Evolutionary conservation across 805 yeast genomes (phyloP).

Genomic region (Saccharomyces cerevisiae): DNA sequence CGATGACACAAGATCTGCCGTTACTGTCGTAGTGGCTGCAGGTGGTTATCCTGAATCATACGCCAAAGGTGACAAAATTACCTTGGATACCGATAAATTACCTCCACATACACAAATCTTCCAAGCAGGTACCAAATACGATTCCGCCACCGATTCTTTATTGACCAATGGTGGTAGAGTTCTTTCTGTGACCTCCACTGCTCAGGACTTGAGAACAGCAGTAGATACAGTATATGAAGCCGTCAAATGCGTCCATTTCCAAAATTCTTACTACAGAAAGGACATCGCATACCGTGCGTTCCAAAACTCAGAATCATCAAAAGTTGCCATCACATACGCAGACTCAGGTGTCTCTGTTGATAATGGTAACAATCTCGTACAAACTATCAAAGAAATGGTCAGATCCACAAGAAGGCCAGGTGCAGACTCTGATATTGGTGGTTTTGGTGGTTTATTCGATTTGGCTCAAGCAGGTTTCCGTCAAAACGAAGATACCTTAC

Average conservation of each 20-base stretch:
- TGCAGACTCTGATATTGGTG: constrained; percentile 96
- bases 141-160: constrained; percentile 42
- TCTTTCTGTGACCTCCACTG: constrained; percentile 86
- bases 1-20: constrained; percentile 52
- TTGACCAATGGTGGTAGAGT: constrained; percentile 95
- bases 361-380: constrained; percentile 84
- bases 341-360: constrained; percentile 97
- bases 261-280: constrained; percentile 71
- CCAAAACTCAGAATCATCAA: constrained; percentile 37
- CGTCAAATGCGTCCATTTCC: constrained; percentile 64
- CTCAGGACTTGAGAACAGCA: constrained; percentile 64
- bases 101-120: constrained; percentile 55
- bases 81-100: constrained; percentile 31
- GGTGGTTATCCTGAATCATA: constrained; percentile 93
- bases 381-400: constrained; percentile 81
- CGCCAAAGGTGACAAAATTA: constrained; percentile 77
- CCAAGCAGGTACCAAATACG: constrained; percentile 87
- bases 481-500: constrained; percentile 57
- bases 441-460: constrained; percentile 96
- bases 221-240: constrained; percentile 83
- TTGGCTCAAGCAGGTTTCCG: constrained; percentile 75
- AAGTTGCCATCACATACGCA: constrained; percentile 64
- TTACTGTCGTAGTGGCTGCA: constrained; percentile 94
- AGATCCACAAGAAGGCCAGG: constrained; percentile 91
- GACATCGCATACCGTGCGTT: constrained; percentile 97